Base-by-base conservation (phyloP, 2,329 filamentous ascomycete species). In the Talaromyces marneffei region DNA sequence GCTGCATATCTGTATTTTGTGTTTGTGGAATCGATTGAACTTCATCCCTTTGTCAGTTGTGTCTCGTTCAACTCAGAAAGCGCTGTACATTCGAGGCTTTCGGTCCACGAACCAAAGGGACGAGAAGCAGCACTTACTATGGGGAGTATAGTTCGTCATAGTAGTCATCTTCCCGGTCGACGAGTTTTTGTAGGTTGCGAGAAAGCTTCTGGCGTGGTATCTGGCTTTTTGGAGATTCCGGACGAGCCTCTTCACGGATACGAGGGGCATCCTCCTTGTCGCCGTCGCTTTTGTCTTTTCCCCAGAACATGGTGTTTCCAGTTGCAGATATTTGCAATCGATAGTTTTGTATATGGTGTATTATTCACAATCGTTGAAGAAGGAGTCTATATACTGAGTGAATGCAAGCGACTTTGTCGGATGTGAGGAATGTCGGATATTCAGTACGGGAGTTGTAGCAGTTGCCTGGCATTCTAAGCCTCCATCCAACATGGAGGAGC, bases 1-100 rank as follows among this genome's bases (percentile, higher is more conserved):
- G 90, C 94, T 61, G 92, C 93, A 78, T 97, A 99, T 70, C 94
- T 89, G 70, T 96, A 80, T 67, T 86, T 88, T 67, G 87, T 89
- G 59, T 97, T 91, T 63, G 91, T 97, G 4, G 91, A 90, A 68
- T 95, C 88, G 61, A 87, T 83, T 14, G 83, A 85, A 70, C 88
- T 90, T 29, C 14, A 55, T 35, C 8, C 40, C 5, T 25, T 55
- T 39, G 33, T 55, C 33, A 55, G 48, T 52, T 55, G 18, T 48
- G 14, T 29, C 6, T n/a, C 33, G 8, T 18, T n/a, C 18, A 8
- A 39, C 4, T 37, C 4, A 25, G 12, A 25, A 27, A 20, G 4
- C 20, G 52, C 20, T n/a, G 35, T 20, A 35, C 18, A 23, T 35
- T 52, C 27, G 31, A 52, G 6, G 50, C 52, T 25, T 44, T 39